phyloP scores from a whole-genome alignment of 352 stramenopile genomes.

The Pythium vanterpoolii region DNA sequence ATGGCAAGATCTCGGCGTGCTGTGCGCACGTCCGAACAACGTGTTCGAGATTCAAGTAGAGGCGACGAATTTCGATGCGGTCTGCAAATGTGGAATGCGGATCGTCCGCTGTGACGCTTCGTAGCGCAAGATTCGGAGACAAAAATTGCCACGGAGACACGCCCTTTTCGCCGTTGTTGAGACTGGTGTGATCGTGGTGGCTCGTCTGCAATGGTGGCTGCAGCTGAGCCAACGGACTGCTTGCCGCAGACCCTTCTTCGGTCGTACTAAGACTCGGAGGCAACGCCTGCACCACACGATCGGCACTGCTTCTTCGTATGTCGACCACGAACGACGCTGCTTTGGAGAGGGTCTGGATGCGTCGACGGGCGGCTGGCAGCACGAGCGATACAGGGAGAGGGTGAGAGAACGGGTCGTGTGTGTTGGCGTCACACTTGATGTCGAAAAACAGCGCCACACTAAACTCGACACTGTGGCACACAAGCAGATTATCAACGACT shows the following conservation, averaged over 20 bases:
- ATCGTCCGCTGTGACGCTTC: slow-evolving; percentile 27
- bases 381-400: slow-evolving; percentile 58
- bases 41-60: slow-evolving; percentile 64
- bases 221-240: background rate
- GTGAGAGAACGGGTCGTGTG: slow-evolving; percentile 67
- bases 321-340: slow-evolving; percentile 3
- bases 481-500: slow-evolving; percentile 79
- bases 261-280: background rate
- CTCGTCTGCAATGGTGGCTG: slow-evolving; percentile 27
- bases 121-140: slow-evolving; percentile 56
- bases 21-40: slow-evolving; percentile 54
- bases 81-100: slow-evolving; percentile 6
- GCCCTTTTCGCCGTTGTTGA: slow-evolving; percentile 14
- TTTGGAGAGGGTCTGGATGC: background rate
- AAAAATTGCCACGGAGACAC: slow-evolving; percentile 65
- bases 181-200: slow-evolving; percentile 28
- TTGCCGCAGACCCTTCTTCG: background rate
- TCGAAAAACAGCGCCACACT: slow-evolving; percentile 82
- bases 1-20: slow-evolving; percentile 61
- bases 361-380: slow-evolving; percentile 20
- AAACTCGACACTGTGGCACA: slow-evolving; percentile 80
- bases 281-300: background rate
- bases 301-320: background rate
- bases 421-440: slow-evolving; percentile 51
- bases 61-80: slow-evolving; percentile 54